A percentile compares a stretch with the other conserved stretches of the same genome.
Evolutionary conservation across 129 eudicot genomes (phyloP).

Genomic region (carrot (Daucus carota)): DH1_v3.0 NC_030385.2:39171001-39171500

Average conservation of each 20-base stretch:
- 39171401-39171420: conserved; percentile 40
- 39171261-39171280: conserved; percentile 42
- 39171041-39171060: conserved; percentile 36
- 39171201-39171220: conserved; percentile 36
- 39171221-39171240: conserved; percentile 54
- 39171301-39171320: conserved; percentile 22
- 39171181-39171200: conserved; percentile 17
- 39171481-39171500: conserved; percentile 51
- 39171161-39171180: conserved; percentile 36
- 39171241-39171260: conserved; percentile 40
- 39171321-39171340: conserved; percentile 39
- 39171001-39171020: conserved; percentile 52
- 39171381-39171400: conserved; percentile 52
- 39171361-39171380: conserved; percentile 25
- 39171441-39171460: conserved; percentile 45
- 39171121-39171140: conserved; percentile 32
- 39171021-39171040: conserved; percentile 41
- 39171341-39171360: conserved; percentile 39
- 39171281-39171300: conserved; percentile 59
- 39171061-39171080: conserved; percentile 42
- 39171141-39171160: conserved; percentile 50
- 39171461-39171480: conserved; percentile 54
- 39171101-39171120: conserved; percentile 27
- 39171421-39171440: conserved; percentile 35
- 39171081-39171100: conserved; percentile 37